Percentiles rank a stretch among this genome's conserved stretches.
Evolutionary conservation across 805 yeast genomes (phyloP).

Genomic region (Cyberlindnera saturnus): DNA sequence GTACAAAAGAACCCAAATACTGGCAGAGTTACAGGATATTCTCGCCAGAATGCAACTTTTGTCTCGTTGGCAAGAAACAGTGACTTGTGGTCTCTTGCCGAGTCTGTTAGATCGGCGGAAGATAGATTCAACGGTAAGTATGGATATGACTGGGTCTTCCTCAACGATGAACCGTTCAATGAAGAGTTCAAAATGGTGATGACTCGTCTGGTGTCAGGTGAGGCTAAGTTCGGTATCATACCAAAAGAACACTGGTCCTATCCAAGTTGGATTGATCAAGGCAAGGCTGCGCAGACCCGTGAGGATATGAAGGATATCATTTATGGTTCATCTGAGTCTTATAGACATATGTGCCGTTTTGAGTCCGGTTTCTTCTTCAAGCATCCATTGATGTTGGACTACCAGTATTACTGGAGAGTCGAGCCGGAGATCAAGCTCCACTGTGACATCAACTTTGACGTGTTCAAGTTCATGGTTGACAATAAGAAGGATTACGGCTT

Average conservation of each 20-base stretch:
- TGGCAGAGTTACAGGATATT: slow-evolving; percentile 8
- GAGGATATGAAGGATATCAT: slow-evolving; percentile 48
- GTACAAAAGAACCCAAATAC: slow-evolving; percentile 1
- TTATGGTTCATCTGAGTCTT: slow-evolving; percentile 61
- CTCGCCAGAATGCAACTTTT: slow-evolving; percentile 67
- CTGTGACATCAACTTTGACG: slow-evolving; percentile 79
- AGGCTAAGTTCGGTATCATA: slow-evolving; percentile 68
- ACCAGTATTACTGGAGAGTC: slow-evolving; percentile 91
- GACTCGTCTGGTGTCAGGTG: slow-evolving; percentile 65
- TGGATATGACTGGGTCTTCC: slow-evolving; percentile 92
- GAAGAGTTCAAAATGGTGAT: slow-evolving; percentile 76
- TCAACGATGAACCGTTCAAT: slow-evolving; percentile 80
- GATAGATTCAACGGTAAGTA: slow-evolving; percentile 80
- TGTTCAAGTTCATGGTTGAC: slow-evolving; percentile 77
- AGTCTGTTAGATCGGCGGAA: slow-evolving; percentile 72
- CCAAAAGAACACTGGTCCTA: slow-evolving; percentile 85
- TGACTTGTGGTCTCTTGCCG: slow-evolving; percentile 58
- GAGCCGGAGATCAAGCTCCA: slow-evolving; percentile 78
- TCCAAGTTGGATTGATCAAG: slow-evolving; percentile 77
- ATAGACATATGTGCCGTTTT: slow-evolving; percentile 89
- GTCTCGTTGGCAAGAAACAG: slow-evolving; percentile 73
- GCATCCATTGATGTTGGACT: slow-evolving; percentile 68
- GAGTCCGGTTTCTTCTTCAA: slow-evolving; percentile 87
- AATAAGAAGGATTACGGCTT: slow-evolving; percentile 70
- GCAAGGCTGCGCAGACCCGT: slow-evolving; percentile 54